phyloP scores from a whole-genome alignment of 192 early-diverging fungal genomes.

The Podila epicladia region DNA sequence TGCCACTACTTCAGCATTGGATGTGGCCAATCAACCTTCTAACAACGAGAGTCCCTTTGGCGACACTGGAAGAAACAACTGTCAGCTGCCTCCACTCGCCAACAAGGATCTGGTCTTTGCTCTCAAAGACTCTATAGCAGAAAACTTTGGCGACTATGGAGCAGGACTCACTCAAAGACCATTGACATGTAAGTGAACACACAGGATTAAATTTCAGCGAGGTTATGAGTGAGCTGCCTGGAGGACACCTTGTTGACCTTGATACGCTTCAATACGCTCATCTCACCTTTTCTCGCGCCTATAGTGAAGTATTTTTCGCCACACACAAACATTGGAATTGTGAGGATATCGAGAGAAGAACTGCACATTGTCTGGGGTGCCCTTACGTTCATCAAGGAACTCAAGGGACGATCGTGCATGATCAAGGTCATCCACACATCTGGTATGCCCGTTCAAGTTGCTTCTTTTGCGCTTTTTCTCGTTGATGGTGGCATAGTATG shows the following conservation, averaged over 20 bases:
- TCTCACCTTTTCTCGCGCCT: background rate
- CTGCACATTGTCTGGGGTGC: conserved; percentile 55
- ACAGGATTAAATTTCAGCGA: background rate
- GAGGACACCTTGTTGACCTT: background rate
- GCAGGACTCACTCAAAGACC: conserved; percentile 42
- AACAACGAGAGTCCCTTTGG: conserved; percentile 19
- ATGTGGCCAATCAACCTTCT: conserved; percentile 1
- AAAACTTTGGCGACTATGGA: conserved; percentile 63
- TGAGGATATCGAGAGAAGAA: conserved; percentile 57
- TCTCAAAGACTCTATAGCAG: conserved; percentile 50
- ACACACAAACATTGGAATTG: conserved; percentile 56
- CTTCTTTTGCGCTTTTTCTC: background rate
- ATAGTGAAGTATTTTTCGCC: conserved; percentile 62
- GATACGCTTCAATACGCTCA: background rate
- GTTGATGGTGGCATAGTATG: background rate
- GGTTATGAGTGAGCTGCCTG: background rate
- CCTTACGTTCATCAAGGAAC: conserved; percentile 55
- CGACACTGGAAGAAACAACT: conserved; percentile 47
- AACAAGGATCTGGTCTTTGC: conserved; percentile 40
- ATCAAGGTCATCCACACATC: conserved; percentile 55
- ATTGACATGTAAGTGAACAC: conserved; percentile 37
- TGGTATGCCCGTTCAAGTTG: conserved; percentile 29
- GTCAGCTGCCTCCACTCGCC: conserved; percentile 32
- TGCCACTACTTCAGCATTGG: background rate
- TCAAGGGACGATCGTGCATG: conserved; percentile 49